Evolutionary conservation across 495 filamentous ascomycete species (phyloP), one percentile per base, ranked within the genome.

Genomic region (Xylaria palmicola): DNA sequence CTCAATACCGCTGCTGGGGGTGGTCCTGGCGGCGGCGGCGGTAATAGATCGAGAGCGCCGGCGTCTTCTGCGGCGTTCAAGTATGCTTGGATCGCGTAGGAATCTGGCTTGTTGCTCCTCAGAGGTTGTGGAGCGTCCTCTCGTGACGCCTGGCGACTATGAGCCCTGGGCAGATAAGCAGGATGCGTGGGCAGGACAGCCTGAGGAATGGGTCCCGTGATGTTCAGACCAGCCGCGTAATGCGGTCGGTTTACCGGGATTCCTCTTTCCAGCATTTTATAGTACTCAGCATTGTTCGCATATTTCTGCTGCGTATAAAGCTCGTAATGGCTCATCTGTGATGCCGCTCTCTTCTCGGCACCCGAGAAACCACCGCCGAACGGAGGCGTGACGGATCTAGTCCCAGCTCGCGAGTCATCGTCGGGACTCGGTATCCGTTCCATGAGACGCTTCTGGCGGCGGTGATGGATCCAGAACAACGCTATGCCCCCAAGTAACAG

Each of bases 101-200:
- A 50, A 48, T 71, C 68, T 12, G 68, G 67, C 30, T 30, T 63
- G 26, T 65, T 58, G 10, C 54, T 53, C 43, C 45, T 57, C 29
- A 64, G 66, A 2, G 53, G 65, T 40, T 41, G 67, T 39, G 58
- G 63, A 22, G 66, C 59, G 22, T 19, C 56, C 12, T 56, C 59
- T 39, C 66, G 47, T n/a, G 69, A 56, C 3, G 51, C 49, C 20
- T 65, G 70, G 1, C 77, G 68, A 37, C 77, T 74, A 15, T 74
- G 47, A 3, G 71, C 65, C 9, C 63, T 63, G 1, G 79, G 76
- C 19, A 80, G 68, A 58, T 81, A 81, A n/a, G 79, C 79, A 13
- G 77, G 77, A 50, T 80, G 79, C 5, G 76, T 72, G n/a, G 78
- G 79, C 62, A 80, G 72, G 20, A 70, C 70, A 62, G 55, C 68